Conservation (phyloP, 2,329 filamentous ascomycete genomes). For the Claviceps purpurea region DNA sequence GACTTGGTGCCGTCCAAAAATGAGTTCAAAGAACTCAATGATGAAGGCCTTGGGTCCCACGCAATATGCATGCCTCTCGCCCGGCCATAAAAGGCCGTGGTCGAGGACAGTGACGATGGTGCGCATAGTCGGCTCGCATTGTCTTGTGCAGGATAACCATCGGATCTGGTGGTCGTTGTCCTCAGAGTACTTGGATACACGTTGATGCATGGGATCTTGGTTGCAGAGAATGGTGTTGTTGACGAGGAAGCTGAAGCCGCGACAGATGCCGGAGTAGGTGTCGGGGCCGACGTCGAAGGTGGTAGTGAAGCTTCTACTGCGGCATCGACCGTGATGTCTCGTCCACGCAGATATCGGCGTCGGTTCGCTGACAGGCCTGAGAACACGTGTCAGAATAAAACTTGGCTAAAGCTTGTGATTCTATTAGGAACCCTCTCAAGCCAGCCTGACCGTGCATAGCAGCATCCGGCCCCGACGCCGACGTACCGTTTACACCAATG, state of each 20-base stretch:
- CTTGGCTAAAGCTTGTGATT: not conserved
- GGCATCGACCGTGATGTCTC: not conserved
- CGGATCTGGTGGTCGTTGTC: not conserved
- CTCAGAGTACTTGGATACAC: not conserved
- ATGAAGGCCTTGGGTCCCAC: not conserved
- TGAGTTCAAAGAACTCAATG: not conserved
- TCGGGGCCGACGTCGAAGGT: not conserved
- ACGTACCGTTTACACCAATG: slow-evolving; percentile 6
- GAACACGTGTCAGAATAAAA: not conserved
- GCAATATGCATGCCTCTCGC: not conserved
- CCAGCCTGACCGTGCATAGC: not conserved
- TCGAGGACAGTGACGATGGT: not conserved
- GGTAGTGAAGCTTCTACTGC: not conserved
- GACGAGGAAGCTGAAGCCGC: not conserved
- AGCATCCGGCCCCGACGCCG: not conserved
- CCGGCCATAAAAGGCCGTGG: not conserved
- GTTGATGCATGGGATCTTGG: not conserved
- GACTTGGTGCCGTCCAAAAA: not conserved
- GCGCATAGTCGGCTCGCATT: too few relatives aligned
- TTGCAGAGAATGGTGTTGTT: not conserved
- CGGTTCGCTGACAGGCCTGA: not conserved
- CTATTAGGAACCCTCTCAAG: not conserved
- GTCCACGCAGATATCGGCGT: not conserved
- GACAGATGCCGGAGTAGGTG: not conserved
- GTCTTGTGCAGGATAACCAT: not conserved